These are phyloP conservation scores for Fusarium multiceps DNA, from an alignment of 2,329 filamentous ascomycete genomes.

Conservation along the genomic window DNA sequence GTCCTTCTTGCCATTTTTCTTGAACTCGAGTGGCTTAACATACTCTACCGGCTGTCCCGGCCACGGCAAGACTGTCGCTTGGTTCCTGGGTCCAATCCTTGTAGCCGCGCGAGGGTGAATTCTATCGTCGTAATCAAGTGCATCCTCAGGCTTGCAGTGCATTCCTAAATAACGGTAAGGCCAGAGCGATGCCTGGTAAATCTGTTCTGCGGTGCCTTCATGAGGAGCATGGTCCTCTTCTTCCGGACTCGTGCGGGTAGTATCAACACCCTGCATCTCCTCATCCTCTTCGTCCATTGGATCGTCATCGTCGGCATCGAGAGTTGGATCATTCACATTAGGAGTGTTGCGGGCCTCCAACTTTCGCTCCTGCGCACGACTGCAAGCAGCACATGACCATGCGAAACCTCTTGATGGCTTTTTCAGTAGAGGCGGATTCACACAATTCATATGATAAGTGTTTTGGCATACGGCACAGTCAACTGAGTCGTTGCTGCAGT, in stretches of 20 bases:
- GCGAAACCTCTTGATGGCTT: slow-evolving; percentile 98
- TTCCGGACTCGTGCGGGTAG: slow-evolving; percentile 72
- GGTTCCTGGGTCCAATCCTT: slow-evolving; percentile 88
- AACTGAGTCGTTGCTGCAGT: slow-evolving; percentile 84
- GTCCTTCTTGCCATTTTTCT: slow-evolving; percentile 83
- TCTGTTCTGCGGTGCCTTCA: slow-evolving; percentile 82
- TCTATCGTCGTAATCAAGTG: slow-evolving; percentile 94
- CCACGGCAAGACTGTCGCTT: slow-evolving; percentile 88
- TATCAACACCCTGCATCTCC: slow-evolving; percentile 64
- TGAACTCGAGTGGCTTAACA: slow-evolving; percentile 87
- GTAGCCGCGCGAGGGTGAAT: slow-evolving; percentile 97
- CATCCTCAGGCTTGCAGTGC: slow-evolving; percentile 95
- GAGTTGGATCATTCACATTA: slow-evolving; percentile 73
- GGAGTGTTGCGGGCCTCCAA: slow-evolving; percentile 91
- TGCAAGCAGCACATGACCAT: slow-evolving; percentile 97
- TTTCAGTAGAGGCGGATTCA: slow-evolving; percentile 89
- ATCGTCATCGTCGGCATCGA: slow-evolving; percentile 75
- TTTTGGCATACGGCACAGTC: slow-evolving; percentile 95
- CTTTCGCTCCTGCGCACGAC: slow-evolving; percentile 92
- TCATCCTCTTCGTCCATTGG: slow-evolving; percentile 78
- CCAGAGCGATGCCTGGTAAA: slow-evolving; percentile 94
- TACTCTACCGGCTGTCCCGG: slow-evolving; percentile 88
- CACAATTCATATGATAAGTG: slow-evolving; percentile 99
- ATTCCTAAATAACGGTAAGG: slow-evolving; percentile 95
- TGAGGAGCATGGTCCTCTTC: slow-evolving; percentile 66